Conservation (phyloP, 352 stramenopile genomes). For the Phytophthora cryptogea region DNA sequence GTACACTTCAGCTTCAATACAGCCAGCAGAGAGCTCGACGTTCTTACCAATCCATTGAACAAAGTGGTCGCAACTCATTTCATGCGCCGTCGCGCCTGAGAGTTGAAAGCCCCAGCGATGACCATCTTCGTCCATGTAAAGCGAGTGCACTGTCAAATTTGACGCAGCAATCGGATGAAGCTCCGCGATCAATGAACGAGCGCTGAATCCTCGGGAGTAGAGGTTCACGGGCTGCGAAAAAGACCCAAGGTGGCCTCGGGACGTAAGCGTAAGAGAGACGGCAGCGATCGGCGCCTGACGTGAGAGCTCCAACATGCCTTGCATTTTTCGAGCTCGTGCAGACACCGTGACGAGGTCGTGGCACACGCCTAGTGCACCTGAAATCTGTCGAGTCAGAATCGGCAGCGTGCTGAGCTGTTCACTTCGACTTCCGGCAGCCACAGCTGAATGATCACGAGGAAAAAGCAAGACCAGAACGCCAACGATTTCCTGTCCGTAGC, state of each 20-base stretch:
- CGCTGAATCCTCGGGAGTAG: constrained; percentile 41
- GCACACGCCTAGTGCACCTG: constrained; percentile 71
- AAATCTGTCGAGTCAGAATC: constrained; percentile 70
- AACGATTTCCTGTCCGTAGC: constrained; percentile 62
- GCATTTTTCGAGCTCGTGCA: constrained; percentile 46
- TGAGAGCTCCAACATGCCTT: constrained; percentile 56
- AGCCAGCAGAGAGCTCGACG: constrained; percentile 16
- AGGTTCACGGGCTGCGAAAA: constrained; percentile 70
- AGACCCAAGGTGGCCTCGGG: constrained; percentile 47
- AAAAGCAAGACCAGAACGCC: constrained; percentile 72
- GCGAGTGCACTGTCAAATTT: constrained; percentile 36
- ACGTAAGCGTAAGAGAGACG: constrained; percentile 55
- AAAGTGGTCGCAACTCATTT: constrained; percentile 62
- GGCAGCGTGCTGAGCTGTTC: constrained; percentile 63
- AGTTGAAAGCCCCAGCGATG: constrained; percentile 60
- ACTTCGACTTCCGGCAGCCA: constrained; percentile 24
- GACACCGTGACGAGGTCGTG: constrained; percentile 54
- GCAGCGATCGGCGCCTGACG: constrained; percentile 28
- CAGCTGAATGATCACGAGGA: constrained; percentile 29
- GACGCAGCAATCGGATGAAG: constrained; percentile 36
- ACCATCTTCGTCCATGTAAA: constrained; percentile 64
- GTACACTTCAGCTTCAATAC: constrained; percentile 33
- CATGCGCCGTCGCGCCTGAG: constrained; percentile 41
- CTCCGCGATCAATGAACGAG: constrained; percentile 16
- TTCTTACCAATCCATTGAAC: constrained; percentile 62